phyloP scores from a whole-genome alignment of 1,284 basidiomycete genomes.

The Sanghuangporus sanghuang region DNA sequence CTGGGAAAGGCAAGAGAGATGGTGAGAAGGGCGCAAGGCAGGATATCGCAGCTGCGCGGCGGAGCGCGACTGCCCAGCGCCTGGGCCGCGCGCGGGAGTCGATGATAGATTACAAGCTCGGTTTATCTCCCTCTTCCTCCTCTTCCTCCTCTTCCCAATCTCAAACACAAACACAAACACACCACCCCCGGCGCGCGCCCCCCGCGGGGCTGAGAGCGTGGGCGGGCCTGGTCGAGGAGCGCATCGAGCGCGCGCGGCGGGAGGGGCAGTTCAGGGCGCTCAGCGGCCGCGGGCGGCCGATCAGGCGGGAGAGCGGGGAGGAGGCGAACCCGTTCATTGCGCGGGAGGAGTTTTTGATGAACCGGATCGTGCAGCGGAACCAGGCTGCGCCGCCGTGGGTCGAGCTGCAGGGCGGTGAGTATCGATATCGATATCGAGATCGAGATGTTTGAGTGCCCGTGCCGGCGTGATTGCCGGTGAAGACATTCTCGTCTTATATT shows the following conservation, averaged over 20 bases:
- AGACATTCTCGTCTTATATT: neutral
- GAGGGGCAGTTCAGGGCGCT: slow-evolving; percentile 73
- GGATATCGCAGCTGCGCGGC: slow-evolving; percentile 48
- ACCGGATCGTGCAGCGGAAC: slow-evolving; percentile 81
- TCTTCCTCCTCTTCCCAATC: neutral
- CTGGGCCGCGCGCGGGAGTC: slow-evolving; percentile 66
- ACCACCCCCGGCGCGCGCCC: slow-evolving; percentile 33
- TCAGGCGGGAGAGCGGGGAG: slow-evolving; percentile 53
- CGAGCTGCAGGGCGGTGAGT: slow-evolving; percentile 70
- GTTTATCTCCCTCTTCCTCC: slow-evolving; percentile 27
- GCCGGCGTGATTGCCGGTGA: neutral
- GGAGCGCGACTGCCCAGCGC: slow-evolving; percentile 48
- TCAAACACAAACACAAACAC: neutral
- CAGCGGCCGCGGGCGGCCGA: slow-evolving; percentile 71
- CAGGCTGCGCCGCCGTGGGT: slow-evolving; percentile 90
- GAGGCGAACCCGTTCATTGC: slow-evolving; percentile 80
- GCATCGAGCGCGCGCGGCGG: slow-evolving; percentile 69
- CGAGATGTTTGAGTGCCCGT: too few species aligned
- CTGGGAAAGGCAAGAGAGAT: slow-evolving; percentile 27
- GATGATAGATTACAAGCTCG: slow-evolving; percentile 70
- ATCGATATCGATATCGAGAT: too few species aligned
- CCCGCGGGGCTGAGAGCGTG: slow-evolving; percentile 70
- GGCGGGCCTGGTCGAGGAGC: slow-evolving; percentile 72
- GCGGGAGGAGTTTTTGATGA: slow-evolving; percentile 81
- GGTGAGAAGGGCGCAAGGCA: slow-evolving; percentile 45